Evolutionary conservation across 495 filamentous ascomycete species (phyloP).

Genomic region (Talaromyces stipitatus): DNA sequence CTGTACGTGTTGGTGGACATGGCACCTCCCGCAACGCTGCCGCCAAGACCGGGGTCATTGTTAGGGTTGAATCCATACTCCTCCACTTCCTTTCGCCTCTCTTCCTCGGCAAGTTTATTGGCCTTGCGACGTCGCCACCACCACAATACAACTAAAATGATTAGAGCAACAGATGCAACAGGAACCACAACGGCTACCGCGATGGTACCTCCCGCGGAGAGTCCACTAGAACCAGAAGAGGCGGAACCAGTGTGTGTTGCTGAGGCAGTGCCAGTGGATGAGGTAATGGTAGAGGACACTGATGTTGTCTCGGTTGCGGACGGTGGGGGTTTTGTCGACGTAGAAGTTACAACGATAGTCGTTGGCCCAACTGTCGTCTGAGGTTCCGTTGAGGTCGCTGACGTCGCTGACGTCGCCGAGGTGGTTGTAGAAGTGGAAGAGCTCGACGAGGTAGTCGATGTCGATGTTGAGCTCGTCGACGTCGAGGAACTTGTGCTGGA

Average conservation of each 20-base stretch:
- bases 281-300: constrained; percentile 15
- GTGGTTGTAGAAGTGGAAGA: constrained; percentile 15
- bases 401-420: constrained; percentile 14
- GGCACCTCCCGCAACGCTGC: constrained; percentile 30
- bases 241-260: constrained; percentile 21
- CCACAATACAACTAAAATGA: constrained; percentile 68
- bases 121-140: constrained; percentile 84
- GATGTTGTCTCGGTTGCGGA: constrained; percentile 8
- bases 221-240: constrained; percentile 30
- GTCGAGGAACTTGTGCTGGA: constrained; percentile 16
- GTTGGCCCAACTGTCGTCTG: constrained; percentile 14
- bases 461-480: constrained; percentile 12
- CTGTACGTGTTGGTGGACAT: constrained; percentile 32
- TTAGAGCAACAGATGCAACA: constrained; percentile 76
- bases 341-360: constrained; percentile 23
- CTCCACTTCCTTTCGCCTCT: constrained; percentile 87
- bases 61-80: constrained; percentile 97
- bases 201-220: constrained; percentile 60
- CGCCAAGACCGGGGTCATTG: constrained; percentile 75
- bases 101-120: constrained; percentile 76
- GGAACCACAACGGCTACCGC: constrained; percentile 93
- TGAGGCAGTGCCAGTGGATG: constrained; percentile 21
- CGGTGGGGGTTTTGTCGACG: constrained; percentile 21
- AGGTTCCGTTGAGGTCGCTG: too few relatives aligned
- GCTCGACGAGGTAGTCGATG: constrained; percentile 19